Evolutionary conservation across 192 early-diverging fungal genomes (phyloP).

Genomic region (Podila epicladia): DNA sequence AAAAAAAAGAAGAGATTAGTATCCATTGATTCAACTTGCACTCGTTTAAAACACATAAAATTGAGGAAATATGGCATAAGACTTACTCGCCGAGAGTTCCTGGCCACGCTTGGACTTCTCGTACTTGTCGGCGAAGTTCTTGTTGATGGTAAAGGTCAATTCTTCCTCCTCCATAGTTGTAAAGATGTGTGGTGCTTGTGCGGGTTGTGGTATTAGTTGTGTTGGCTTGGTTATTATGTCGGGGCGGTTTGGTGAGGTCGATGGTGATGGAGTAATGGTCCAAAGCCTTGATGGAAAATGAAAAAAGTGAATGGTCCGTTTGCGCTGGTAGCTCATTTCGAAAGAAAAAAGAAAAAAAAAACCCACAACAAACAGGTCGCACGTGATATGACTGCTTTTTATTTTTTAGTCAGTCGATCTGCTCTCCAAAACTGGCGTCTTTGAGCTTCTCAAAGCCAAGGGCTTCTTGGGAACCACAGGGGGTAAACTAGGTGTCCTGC

Average conservation of each 20-base stretch:
- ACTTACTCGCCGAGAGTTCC: slow-evolving; percentile 70
- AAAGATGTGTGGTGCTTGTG: neutral
- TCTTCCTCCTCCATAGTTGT: slow-evolving; percentile 34
- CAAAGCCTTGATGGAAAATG: no score
- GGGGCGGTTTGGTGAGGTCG: neutral
- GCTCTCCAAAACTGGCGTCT: slow-evolving; percentile 2
- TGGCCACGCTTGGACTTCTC: slow-evolving; percentile 71
- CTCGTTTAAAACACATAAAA: no score
- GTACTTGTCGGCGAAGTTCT: slow-evolving; percentile 70
- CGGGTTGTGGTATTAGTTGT: neutral
- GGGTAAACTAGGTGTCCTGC: slow-evolving; percentile 11
- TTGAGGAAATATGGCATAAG: neutral
- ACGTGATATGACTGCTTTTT: slow-evolving; percentile 26
- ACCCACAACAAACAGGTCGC: slow-evolving; percentile 2
- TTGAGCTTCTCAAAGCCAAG: slow-evolving; percentile 9
- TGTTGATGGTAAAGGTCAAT: slow-evolving; percentile 53
- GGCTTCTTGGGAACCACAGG: slow-evolving; percentile 46
- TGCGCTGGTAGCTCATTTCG: neutral
- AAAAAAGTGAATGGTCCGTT: neutral
- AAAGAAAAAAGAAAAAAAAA: slow-evolving; percentile 21
- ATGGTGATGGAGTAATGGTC: no score
- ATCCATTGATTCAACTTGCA: no score
- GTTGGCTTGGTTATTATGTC: neutral
- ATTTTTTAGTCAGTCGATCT: neutral
- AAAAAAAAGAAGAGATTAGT: no score